phyloP scores from a whole-genome alignment of 257 asterid genomes.

The Solanum corneliomulleri region DNA sequence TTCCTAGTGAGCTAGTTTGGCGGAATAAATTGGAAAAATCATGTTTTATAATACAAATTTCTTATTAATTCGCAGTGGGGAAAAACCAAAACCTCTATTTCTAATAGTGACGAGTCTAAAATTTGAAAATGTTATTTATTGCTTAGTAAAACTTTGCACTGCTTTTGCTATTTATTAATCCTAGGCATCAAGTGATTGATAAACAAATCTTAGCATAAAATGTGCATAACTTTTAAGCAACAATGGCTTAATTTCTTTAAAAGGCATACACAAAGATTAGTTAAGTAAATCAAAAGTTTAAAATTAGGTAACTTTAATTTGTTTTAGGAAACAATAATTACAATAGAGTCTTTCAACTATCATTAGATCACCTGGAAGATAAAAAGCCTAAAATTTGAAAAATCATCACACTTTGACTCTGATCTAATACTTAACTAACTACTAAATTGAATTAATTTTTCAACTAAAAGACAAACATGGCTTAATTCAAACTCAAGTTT shows the following conservation, averaged over 20 bases:
- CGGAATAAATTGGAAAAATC: too few relatives aligned
- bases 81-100: too few relatives aligned
- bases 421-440: not conserved
- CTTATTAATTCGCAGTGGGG: not conserved
- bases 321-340: not conserved
- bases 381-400: not conserved
- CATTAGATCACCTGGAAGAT: not conserved
- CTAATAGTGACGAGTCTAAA: not conserved
- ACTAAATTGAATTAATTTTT: not conserved
- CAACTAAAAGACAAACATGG: not conserved
- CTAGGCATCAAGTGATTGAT: not conserved
- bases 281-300: not conserved
- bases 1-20: fast-evolving
- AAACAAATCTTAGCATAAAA: not conserved
- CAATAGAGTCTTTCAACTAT: not conserved
- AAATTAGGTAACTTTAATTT: not conserved
- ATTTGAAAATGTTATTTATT: not conserved
- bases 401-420: not conserved
- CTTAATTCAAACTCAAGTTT: not conserved
- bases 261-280: not conserved
- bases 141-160: not conserved
- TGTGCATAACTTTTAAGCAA: not conserved
- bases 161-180: not conserved
- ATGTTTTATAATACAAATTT: too few relatives aligned
- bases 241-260: not conserved